Percentiles rank a stretch among this genome's conserved stretches.
These are phyloP conservation scores for Fusarium haematococcum DNA, from an alignment of 2,329 filamentous ascomycete species.

Conservation along the genomic window DNA sequence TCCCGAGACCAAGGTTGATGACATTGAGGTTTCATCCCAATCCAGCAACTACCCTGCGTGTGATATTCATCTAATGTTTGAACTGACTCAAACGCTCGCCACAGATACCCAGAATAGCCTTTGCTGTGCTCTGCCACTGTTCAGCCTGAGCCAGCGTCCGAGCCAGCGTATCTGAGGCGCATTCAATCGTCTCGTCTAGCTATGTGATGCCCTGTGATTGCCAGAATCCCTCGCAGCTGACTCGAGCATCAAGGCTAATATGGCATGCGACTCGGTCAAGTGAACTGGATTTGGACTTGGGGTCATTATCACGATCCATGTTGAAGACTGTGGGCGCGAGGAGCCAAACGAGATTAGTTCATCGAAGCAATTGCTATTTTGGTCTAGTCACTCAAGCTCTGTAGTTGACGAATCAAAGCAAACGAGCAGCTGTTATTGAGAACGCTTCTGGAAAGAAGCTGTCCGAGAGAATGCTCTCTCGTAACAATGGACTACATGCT, in stretches of 20 bases:
- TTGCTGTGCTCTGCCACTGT: neutral
- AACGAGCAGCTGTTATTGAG: neutral
- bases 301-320: neutral
- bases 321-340: neutral
- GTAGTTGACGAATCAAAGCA: neutral
- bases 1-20: neutral
- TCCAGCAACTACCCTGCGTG: neutral
- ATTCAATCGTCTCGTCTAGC: neutral
- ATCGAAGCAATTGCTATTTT: neutral
- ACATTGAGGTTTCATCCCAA: neutral
- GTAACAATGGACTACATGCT: neutral
- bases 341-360: neutral
- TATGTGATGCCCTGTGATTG: neutral
- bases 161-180: neutral
- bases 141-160: neutral
- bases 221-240: neutral
- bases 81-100: neutral
- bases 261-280: neutral
- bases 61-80: neutral
- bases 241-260: neutral
- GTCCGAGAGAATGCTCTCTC: neutral
- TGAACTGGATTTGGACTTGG: neutral
- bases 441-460: neutral
- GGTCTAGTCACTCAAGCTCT: neutral
- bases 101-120: neutral